Conservation (phyloP, 768 basidiomycete species). For the Pisolithus albus region DNA sequence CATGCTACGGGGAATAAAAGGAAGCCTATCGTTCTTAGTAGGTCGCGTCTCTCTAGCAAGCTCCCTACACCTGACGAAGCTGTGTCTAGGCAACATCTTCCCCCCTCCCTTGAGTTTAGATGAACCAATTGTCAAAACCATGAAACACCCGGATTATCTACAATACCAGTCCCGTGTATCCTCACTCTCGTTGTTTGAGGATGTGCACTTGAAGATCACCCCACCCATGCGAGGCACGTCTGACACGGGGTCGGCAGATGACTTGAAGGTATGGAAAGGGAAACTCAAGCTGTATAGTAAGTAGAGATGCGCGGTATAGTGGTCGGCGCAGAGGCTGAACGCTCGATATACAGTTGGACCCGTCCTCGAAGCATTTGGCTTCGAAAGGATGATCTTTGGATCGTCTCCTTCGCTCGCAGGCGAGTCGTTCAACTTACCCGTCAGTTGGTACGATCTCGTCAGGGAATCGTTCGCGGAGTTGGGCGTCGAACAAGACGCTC, state of each 20-base stretch:
- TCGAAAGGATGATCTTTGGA: constrained; percentile 75
- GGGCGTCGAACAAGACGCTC: constrained; percentile 66
- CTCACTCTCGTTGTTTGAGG: constrained; percentile 68
- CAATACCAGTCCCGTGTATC: constrained; percentile 69
- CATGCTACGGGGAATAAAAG: constrained; percentile 23
- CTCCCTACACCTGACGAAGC: constrained; percentile 1
- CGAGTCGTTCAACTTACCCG: constrained; percentile 42
- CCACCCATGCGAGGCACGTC: constrained; percentile 54
- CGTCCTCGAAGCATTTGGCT: constrained; percentile 80
- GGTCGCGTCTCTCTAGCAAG: background rate
- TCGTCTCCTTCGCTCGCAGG: constrained; percentile 58
- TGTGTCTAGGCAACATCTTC: constrained; percentile 58
- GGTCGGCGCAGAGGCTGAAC: background rate
- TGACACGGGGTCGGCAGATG: constrained; percentile 44
- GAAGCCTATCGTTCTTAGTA: constrained; percentile 64
- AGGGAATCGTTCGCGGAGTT: constrained; percentile 74
- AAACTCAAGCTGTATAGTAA: constrained; percentile 81
- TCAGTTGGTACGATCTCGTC: constrained; percentile 78
- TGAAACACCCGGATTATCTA: constrained; percentile 69
- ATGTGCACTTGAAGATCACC: constrained; percentile 63
- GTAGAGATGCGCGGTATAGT: constrained; percentile 24
- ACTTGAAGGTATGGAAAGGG: constrained; percentile 35
- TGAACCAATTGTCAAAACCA: constrained; percentile 69
- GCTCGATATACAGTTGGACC: constrained; percentile 53
- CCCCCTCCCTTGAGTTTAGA: constrained; percentile 71